These are phyloP conservation scores for Plectranthus barbatus DNA, from an alignment of 257 asterid species.

Conservation along the genomic window DNA sequence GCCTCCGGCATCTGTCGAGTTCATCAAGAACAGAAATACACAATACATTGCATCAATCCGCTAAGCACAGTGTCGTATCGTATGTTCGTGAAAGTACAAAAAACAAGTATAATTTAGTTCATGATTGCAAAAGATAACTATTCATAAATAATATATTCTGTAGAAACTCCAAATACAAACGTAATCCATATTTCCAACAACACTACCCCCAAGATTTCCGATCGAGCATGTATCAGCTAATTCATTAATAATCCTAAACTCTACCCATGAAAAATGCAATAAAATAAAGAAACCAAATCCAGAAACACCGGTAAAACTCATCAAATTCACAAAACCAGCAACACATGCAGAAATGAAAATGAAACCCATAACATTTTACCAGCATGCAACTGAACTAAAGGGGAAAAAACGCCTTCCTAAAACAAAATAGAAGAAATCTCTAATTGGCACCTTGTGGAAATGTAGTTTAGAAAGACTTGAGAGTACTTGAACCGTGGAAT, in stretches of 20 bases:
- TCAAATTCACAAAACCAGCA: neutral
- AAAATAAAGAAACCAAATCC: neutral
- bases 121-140: neutral
- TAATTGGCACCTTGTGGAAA: slow-evolving; percentile 11
- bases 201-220: neutral
- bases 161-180: neutral
- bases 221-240: neutral
- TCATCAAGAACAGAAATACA: slow-evolving; percentile 3
- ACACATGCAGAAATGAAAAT: neutral
- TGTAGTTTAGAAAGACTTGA: neutral
- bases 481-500: slow-evolving; percentile 7
- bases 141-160: neutral
- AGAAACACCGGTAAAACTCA: neutral
- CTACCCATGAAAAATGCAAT: neutral
- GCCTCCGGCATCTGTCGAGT: slow-evolving; percentile 42
- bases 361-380: neutral
- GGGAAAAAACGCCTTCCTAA: too few relatives aligned
- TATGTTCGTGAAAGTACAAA: neutral
- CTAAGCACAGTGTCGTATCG: neutral
- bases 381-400: too few relatives aligned
- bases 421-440: neutral
- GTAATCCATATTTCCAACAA: too few relatives aligned
- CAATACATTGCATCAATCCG: neutral
- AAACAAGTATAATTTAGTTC: neutral
- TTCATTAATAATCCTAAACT: neutral